These are phyloP conservation scores for Ampelomyces quisqualis DNA, from an alignment of 2,329 filamentous ascomycete genomes.

Conservation along the genomic window DNA sequence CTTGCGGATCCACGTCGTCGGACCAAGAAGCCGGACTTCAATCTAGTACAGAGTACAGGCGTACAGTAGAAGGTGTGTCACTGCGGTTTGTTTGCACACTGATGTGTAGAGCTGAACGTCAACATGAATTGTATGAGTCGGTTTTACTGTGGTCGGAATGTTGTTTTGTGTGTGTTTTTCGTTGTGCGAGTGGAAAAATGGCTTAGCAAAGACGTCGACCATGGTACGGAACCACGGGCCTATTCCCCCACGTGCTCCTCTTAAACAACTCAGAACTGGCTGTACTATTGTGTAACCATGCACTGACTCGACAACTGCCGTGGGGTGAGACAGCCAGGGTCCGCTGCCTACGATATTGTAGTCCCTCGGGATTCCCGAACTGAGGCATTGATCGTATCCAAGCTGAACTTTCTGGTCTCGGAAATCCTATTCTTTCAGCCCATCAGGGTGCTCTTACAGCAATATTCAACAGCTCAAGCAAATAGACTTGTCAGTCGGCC, in stretches of 20 bases:
- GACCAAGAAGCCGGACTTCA: conserved; percentile 13
- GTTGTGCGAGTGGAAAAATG: too few species aligned
- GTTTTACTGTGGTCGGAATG: too few species aligned
- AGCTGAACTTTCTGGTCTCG: conserved; percentile 12
- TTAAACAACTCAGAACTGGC: too few species aligned
- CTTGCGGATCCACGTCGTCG: conserved; percentile 12
- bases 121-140: too few species aligned
- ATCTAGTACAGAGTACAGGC: conserved; percentile 6
- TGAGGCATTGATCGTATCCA: conserved; percentile 14
- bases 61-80: conserved; percentile 7
- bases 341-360: too few species aligned
- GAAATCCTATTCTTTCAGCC: conserved; percentile 23
- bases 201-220: too few species aligned
- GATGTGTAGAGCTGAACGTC: too few species aligned
- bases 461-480: conserved; percentile 3
- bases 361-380: conserved; percentile 16
- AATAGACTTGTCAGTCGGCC: conserved; percentile 10
- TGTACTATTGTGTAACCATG: too few species aligned
- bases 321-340: neutral
- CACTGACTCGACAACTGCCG: neutral
- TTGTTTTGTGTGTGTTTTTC: too few species aligned
- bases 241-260: too few species aligned
- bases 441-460: conserved; percentile 34
- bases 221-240: too few species aligned
- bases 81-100: too few species aligned